These are phyloP conservation scores for Blastocystis sp. DNA, from an alignment of 352 stramenopile species.

Conservation along the genomic window DNA sequence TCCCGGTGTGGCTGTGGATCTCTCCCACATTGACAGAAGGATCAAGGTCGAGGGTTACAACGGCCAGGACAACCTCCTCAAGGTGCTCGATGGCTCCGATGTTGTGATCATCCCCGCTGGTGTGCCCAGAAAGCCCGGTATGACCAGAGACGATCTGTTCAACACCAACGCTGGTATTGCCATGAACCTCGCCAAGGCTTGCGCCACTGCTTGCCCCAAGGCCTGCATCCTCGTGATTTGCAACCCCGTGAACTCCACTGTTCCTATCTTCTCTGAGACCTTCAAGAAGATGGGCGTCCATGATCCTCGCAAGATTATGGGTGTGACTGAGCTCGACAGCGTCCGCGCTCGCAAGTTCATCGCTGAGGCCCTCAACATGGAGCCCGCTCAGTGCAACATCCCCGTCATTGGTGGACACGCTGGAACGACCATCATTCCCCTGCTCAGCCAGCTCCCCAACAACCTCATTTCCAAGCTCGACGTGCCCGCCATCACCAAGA, in stretches of 20 bases:
- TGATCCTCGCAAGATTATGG: conserved; percentile 73
- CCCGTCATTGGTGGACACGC: conserved; percentile 97
- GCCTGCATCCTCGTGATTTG: conserved; percentile 95
- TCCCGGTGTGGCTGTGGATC: conserved; percentile 94
- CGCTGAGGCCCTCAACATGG: neutral
- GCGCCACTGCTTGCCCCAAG: conserved; percentile 92
- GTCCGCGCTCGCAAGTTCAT: conserved; percentile 45
- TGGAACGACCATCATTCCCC: conserved; percentile 96
- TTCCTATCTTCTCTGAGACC: conserved; percentile 97
- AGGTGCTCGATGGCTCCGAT: conserved; percentile 82
- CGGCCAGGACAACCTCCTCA: conserved; percentile 76
- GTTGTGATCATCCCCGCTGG: conserved; percentile 98
- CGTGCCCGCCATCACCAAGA: conserved; percentile 90
- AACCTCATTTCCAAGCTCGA: conserved; percentile 91
- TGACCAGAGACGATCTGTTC: conserved; percentile 93
- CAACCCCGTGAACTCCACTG: conserved; percentile 99
- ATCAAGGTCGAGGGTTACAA: conserved; percentile 78
- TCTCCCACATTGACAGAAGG: conserved; percentile 78
- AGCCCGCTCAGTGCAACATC: conserved; percentile 81
- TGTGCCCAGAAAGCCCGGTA: conserved; percentile 95
- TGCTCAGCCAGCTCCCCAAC: conserved; percentile 92
- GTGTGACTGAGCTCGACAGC: conserved; percentile 19
- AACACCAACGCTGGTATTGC: conserved; percentile 95
- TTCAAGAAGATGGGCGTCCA: conserved; percentile 89
- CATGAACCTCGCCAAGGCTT: conserved; percentile 90